Percentiles rank a stretch among this genome's conserved stretches.
phyloP scores from a whole-genome alignment of 441 rosid species.

The Syzygium malaccense region DNA sequence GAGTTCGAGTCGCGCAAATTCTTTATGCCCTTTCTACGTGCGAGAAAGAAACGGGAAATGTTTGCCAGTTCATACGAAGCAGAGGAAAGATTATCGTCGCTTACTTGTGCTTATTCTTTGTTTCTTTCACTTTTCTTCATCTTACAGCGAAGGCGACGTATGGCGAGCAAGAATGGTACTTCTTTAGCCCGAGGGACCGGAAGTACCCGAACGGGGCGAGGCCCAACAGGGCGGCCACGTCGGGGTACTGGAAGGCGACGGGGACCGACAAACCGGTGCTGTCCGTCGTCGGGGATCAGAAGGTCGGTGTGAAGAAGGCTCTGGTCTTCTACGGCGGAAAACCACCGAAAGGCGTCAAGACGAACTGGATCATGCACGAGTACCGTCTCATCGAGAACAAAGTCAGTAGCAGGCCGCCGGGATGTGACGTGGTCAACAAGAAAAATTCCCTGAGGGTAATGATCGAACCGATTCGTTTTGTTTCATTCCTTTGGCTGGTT shows the following conservation, averaged over 20 bases:
- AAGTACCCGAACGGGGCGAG: slow-evolving; percentile 91
- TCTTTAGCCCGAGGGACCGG: slow-evolving; percentile 86
- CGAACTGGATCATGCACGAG: slow-evolving; percentile 97
- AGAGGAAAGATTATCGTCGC: not conserved
- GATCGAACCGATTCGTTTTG: not conserved
- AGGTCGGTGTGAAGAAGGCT: slow-evolving; percentile 89
- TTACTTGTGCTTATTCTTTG: not conserved
- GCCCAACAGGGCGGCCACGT: slow-evolving; percentile 91
- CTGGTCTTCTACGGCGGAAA: slow-evolving; percentile 87
- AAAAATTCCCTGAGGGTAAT: slow-evolving; percentile 71
- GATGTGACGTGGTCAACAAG: slow-evolving; percentile 32
- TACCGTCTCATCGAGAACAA: slow-evolving; percentile 57
- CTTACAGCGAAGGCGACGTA: slow-evolving; percentile 69
- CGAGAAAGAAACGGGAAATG: not conserved
- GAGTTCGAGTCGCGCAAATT: not conserved
- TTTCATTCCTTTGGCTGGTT: not conserved
- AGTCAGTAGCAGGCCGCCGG: slow-evolving; percentile 27
- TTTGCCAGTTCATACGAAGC: not conserved
- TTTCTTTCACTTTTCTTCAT: not conserved
- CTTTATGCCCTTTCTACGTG: not conserved
- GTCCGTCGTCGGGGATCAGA: slow-evolving; percentile 45
- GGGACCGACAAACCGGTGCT: slow-evolving; percentile 89
- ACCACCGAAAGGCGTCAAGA: slow-evolving; percentile 87
- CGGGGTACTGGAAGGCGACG: slow-evolving; percentile 97
- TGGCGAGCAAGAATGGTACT: slow-evolving; percentile 94